Evolutionary conservation across 306 rosid genomes (phyloP).

Genomic region (Sicyos edulis): DNA sequence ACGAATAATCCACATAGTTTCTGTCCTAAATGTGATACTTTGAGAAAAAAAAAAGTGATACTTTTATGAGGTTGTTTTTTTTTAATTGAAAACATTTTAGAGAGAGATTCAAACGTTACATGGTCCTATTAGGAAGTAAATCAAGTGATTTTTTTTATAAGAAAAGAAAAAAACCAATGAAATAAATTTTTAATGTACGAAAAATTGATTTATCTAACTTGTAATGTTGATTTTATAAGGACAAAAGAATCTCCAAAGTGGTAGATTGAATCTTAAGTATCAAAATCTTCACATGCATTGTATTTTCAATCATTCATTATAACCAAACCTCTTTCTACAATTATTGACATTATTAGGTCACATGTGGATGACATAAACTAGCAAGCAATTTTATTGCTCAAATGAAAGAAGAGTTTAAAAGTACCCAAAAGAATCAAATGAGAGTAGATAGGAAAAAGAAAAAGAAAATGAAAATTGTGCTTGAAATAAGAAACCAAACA

Average conservation of each 20-base stretch:
- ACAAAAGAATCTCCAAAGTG: neutral
- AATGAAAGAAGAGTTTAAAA: neutral
- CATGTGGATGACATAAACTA: neutral
- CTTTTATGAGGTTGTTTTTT: too few species aligned
- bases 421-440: neutral
- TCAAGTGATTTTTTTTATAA: neutral
- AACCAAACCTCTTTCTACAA: neutral
- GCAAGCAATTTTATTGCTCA: neutral
- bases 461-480: neutral
- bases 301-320: neutral
- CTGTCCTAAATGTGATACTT: too few species aligned
- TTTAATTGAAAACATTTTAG: too few species aligned
- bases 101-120: too few species aligned
- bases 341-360: slow-evolving; percentile 3
- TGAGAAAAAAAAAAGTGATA: too few species aligned
- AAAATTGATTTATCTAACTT: neutral
- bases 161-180: too few species aligned
- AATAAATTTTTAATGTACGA: too few species aligned
- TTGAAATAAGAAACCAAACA: neutral
- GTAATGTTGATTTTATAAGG: neutral
- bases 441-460: neutral
- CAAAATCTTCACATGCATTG: neutral
- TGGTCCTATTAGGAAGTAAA: neutral
- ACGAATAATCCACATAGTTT: too few species aligned
- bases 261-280: neutral